These are phyloP conservation scores for Rhodotorula graminis DNA, from an alignment of 768 basidiomycete genomes.

Conservation along the genomic window DNA sequence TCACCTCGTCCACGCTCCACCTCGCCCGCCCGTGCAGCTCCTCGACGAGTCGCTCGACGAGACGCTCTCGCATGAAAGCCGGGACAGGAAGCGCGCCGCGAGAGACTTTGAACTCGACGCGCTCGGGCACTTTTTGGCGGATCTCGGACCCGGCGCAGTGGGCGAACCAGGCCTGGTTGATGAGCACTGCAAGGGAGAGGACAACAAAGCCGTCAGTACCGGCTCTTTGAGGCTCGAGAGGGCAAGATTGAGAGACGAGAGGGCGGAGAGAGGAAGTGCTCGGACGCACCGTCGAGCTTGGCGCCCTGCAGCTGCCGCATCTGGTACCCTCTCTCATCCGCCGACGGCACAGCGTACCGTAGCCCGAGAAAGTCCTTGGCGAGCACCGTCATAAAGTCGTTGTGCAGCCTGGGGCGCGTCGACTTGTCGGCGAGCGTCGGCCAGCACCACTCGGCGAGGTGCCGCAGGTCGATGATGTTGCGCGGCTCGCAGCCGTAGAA, in stretches of 20 bases:
- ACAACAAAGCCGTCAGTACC: no score
- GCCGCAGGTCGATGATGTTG: constrained; percentile 1
- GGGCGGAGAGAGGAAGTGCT: neutral
- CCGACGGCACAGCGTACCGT: neutral
- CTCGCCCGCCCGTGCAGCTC: neutral
- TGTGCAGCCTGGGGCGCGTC: neutral
- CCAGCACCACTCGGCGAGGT: neutral
- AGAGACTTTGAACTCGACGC: neutral
- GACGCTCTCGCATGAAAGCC: neutral
- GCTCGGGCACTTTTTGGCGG: neutral
- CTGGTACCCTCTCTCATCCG: neutral
- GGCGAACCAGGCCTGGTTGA: neutral
- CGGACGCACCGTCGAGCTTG: neutral
- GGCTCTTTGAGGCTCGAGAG: no score
- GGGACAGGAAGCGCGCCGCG: neutral
- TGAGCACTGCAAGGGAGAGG: neutral
- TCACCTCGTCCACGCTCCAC: neutral
- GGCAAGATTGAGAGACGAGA: no score
- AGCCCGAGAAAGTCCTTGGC: neutral
- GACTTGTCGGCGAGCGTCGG: neutral
- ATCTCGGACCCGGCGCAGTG: neutral
- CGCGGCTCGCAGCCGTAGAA: neutral
- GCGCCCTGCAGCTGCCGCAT: neutral
- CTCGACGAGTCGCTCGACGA: neutral
- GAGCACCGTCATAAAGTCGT: neutral